Base-by-base conservation (phyloP, 441 rosid genomes). In the Adansonia madagascariensis region DNA sequence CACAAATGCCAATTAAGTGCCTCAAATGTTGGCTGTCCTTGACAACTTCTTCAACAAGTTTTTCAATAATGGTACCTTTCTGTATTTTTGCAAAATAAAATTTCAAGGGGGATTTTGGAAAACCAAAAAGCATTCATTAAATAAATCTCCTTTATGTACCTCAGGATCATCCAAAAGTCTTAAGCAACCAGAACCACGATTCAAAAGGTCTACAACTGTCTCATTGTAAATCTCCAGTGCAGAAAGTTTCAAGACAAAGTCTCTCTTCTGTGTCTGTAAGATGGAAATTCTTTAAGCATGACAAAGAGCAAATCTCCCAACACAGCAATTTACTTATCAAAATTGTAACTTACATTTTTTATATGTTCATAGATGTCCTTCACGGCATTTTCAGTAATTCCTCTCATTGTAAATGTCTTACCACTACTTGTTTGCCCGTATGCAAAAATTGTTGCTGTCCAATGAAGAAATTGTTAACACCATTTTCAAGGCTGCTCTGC, bases 341-440 rank as follows among this genome's bases (percentile, higher is more conserved):
- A 11, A 59, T 20, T 41, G 43, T 6, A 47, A 79, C 88, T 88
- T 82, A 94, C 98, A 77, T 82, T 87, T 74, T 85, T 72, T 69
- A 94, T 89, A 75, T 89, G 97, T 47, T 91, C 89, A 67, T 86
- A 94, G 75, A 94, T 90, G 77, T 94, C 95, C 65, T 82, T 87
- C 63, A 91, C 79, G 20, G 89, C 99, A 83, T 85, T 84, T 78
- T 95, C 92, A 7, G 97, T 88, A 73, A 95, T 85, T 49, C 98
- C 98, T 77, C 91, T 87, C 97, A 93, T 95, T 44, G 98, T 93
- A 82, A 83, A 95, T 59, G 98, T 93, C 86, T 95, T 95, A 56
- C 97, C 99, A 63, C 98, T 93, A 62, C 98, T 89, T 43, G 97
- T 95, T 83, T 95, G 99, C 82, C 99, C 99, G 83, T 95, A 95